Percentiles rank a stretch among this genome's conserved stretches.
These are phyloP conservation scores for Hemisphaericaspora lyxosophila DNA, from an alignment of 1,139 yeast genomes.

Conservation along the genomic window DNA sequence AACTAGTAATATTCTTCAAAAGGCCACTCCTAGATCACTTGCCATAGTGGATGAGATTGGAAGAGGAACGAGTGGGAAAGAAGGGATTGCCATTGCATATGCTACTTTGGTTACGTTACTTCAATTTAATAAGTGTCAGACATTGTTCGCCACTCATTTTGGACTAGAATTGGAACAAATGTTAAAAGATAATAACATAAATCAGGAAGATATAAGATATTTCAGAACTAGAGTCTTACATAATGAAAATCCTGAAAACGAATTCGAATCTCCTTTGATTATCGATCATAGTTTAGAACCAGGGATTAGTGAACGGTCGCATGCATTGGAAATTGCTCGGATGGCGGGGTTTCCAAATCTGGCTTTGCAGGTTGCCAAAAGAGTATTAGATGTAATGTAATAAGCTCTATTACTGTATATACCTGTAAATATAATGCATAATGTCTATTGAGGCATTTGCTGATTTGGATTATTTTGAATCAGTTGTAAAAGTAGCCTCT, in stretches of 20 bases:
- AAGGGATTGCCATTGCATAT: slow-evolving; percentile 88
- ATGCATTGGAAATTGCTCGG: slow-evolving; percentile 82
- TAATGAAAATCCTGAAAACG: slow-evolving; percentile 14
- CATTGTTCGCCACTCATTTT: slow-evolving; percentile 92
- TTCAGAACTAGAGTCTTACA: slow-evolving; percentile 49
- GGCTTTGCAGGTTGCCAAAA: slow-evolving; percentile 54
- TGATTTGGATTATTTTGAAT: slow-evolving; percentile 13
- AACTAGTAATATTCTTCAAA: slow-evolving; percentile 71
- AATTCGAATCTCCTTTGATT: slow-evolving; percentile 19
- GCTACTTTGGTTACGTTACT: slow-evolving; percentile 68
- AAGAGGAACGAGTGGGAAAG: slow-evolving; percentile 87
- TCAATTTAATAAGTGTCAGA: slow-evolving; percentile 60
- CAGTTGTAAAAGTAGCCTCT: slow-evolving; percentile 16
- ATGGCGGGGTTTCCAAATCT: slow-evolving; percentile 77
- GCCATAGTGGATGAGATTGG: slow-evolving; percentile 97
- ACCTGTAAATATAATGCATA: neutral
- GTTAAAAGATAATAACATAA: slow-evolving; percentile 24
- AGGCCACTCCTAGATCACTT: slow-evolving; percentile 74
- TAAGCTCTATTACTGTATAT: neutral
- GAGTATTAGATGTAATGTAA: slow-evolving; percentile 26
- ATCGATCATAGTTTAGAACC: slow-evolving; percentile 65
- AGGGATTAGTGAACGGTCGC: slow-evolving; percentile 77
- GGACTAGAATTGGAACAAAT: slow-evolving; percentile 60
- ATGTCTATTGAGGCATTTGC: slow-evolving; percentile 5
- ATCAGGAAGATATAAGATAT: slow-evolving; percentile 40